Evolutionary conservation across 805 yeast genomes (phyloP).

Genomic region (Ogataea nitratoaversa): DNA sequence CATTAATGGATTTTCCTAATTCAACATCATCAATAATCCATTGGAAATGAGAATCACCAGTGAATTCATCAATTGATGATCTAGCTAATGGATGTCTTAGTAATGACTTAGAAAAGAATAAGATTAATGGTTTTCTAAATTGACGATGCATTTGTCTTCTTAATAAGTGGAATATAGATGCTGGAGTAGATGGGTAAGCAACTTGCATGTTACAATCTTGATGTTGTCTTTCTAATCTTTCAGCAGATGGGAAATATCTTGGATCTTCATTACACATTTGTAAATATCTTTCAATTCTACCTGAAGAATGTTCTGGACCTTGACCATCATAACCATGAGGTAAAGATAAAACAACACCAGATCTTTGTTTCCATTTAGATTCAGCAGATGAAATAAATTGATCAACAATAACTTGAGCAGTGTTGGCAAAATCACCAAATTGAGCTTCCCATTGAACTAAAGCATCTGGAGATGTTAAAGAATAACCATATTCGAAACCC

Average conservation of each 20-base stretch:
- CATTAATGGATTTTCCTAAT: conserved; percentile 69
- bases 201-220: conserved; percentile 98
- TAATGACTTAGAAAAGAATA: conserved; percentile 89
- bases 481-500: conserved; percentile 99
- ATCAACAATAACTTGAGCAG: conserved; percentile 96
- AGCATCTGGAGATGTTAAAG: conserved; percentile 95
- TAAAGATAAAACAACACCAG: conserved; percentile 89
- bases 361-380: conserved; percentile 98
- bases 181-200: conserved; percentile 97
- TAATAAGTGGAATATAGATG: conserved; percentile 90
- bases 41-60: conserved; percentile 87
- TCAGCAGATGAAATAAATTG: conserved; percentile 97
- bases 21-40: conserved; percentile 95
- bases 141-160: conserved; percentile 99
- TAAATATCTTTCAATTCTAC: conserved; percentile 94
- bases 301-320: conserved; percentile 99
- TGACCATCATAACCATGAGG: conserved; percentile 99
- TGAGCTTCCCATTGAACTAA: conserved; percentile 99
- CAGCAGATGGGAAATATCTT: conserved; percentile 85
- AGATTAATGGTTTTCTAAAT: conserved; percentile 86
- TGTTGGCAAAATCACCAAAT: conserved; percentile 99
- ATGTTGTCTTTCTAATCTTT: conserved; percentile 92
- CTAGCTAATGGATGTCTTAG: conserved; percentile 97
- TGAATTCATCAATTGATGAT: conserved; percentile 77
- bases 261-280: conserved; percentile 95